Evolutionary conservation across 2,329 filamentous ascomycete genomes (phyloP).

Genomic region (Arthrocladium fulminans): DNA sequence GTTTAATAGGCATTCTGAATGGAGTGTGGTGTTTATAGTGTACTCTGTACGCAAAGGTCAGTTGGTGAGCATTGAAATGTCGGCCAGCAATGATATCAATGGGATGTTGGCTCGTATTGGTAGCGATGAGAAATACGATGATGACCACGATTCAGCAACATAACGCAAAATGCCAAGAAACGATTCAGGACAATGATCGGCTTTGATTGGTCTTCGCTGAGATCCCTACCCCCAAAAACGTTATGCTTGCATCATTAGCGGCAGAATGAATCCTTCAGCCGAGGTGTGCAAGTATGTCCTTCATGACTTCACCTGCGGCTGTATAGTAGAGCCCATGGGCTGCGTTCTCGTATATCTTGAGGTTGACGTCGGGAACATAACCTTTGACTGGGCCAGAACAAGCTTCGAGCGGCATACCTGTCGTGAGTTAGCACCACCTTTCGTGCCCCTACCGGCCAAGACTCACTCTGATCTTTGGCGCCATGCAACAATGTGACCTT

Average conservation of each 20-base stretch:
- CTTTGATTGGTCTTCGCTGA: background rate
- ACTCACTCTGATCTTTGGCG: constrained; percentile 23
- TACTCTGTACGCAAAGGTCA: background rate
- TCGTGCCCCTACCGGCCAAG: no score
- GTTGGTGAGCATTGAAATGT: background rate
- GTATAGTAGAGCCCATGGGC: constrained; percentile 25
- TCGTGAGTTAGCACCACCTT: background rate
- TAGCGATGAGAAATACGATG: background rate
- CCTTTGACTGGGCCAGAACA: constrained; percentile 19
- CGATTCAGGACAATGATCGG: background rate
- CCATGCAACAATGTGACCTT: constrained; percentile 25
- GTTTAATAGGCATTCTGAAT: constrained; percentile 2
- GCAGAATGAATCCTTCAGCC: constrained; percentile 5
- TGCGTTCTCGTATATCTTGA: constrained; percentile 25
- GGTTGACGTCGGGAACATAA: constrained; percentile 2
- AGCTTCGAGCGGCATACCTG: constrained; percentile 23
- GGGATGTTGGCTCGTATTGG: background rate
- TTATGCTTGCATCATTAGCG: constrained; percentile 11
- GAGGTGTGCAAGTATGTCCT: constrained; percentile 20
- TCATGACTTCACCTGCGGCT: constrained; percentile 14
- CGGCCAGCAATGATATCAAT: background rate
- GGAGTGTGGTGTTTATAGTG: background rate
- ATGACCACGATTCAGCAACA: background rate
- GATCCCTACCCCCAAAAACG: constrained; percentile 5
- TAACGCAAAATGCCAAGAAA: background rate